Conservation (phyloP, 495 filamentous ascomycete genomes). For the Letharia lupina region DNA sequence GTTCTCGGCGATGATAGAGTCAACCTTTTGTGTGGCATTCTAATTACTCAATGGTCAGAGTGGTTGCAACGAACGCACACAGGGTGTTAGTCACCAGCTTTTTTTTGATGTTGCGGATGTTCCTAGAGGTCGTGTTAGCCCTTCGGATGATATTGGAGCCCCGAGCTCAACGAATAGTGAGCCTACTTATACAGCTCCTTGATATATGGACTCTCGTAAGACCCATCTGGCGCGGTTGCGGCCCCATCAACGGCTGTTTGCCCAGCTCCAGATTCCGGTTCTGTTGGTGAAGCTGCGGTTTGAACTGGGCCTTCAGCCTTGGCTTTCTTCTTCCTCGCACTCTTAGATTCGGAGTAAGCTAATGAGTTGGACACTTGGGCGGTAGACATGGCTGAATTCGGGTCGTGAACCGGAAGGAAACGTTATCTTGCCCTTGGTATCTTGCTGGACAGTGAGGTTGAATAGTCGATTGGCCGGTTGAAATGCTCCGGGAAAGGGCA, state of each 20-base stretch:
- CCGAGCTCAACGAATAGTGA: neutral
- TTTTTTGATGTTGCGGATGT: conserved; percentile 77
- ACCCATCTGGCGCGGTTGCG: conserved; percentile 44
- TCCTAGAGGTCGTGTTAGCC: conserved; percentile 42
- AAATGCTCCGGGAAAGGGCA: neutral
- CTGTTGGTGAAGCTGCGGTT: conserved; percentile 15
- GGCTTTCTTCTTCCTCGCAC: conserved; percentile 38
- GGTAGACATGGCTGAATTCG: conserved; percentile 13
- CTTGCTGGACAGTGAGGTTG: neutral
- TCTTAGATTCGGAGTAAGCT: conserved; percentile 31
- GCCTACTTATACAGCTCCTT: conserved; percentile 81
- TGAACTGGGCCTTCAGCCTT: conserved; percentile 28
- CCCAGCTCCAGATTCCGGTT: conserved; percentile 23
- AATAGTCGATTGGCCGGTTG: neutral
- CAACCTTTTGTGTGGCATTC: conserved; percentile 71
- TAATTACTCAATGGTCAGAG: conserved; percentile 29
- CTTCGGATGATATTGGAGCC: conserved; percentile 11
- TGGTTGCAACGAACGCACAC: conserved; percentile 6
- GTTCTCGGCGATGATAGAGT: conserved; percentile 69
- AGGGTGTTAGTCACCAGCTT: conserved; percentile 58
- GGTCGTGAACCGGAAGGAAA: neutral
- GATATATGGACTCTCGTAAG: conserved; percentile 63
- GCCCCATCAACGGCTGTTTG: conserved; percentile 28
- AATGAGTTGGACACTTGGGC: conserved; percentile 21
- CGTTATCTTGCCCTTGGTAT: neutral